phyloP scores from a whole-genome alignment of 2,329 filamentous ascomycete species.

The Neofusicoccum laricinum region DNA sequence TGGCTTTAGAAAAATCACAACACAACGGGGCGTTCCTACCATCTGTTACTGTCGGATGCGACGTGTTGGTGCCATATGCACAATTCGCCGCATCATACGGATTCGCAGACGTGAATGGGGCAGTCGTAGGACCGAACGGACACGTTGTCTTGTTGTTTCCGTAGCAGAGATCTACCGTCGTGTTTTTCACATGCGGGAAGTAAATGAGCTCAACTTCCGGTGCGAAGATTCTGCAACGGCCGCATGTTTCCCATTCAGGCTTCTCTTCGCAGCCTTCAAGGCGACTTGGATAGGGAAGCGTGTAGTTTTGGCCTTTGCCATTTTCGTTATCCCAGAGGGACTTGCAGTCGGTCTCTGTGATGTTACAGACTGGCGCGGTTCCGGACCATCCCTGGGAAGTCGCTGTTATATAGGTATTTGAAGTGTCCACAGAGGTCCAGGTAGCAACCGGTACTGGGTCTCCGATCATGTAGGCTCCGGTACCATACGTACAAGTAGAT shows the following conservation, averaged over 20 bases:
- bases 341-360: neutral
- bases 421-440: neutral
- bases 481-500: neutral
- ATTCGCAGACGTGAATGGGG: neutral
- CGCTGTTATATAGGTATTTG: neutral
- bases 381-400: neutral
- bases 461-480: neutral
- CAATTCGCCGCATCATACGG: constrained; percentile 6
- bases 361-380: neutral
- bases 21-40: neutral
- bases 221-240: neutral
- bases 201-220: constrained; percentile 6
- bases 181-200: neutral
- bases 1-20: neutral
- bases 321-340: neutral
- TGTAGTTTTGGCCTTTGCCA: neutral
- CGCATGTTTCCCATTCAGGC: neutral
- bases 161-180: neutral
- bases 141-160: neutral
- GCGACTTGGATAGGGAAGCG: neutral
- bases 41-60: neutral
- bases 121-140: constrained; percentile 2
- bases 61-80: constrained; percentile 3
- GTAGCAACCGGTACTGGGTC: neutral
- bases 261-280: neutral